Conservation (phyloP, 495 filamentous ascomycete species). For the Jackrogersella multiformis region DNA sequence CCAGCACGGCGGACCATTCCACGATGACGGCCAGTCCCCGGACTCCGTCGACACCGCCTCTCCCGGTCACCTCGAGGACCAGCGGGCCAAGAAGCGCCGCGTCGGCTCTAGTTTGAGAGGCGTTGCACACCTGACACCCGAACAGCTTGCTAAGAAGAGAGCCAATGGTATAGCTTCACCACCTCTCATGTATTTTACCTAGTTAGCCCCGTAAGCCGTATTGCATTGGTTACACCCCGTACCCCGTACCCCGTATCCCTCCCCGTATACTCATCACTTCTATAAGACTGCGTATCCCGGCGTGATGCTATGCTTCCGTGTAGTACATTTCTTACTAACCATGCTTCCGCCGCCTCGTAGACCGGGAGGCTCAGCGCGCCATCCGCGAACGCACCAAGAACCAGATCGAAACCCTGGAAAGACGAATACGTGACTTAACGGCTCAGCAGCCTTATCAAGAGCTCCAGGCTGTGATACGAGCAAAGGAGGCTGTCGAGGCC, state of each 20-base stretch:
- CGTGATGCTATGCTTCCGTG: background rate
- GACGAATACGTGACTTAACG: constrained; percentile 55
- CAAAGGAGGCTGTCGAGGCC: constrained; percentile 73
- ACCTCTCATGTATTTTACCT: background rate
- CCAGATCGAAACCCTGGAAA: constrained; percentile 72
- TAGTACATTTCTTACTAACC: constrained; percentile 7
- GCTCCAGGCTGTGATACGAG: constrained; percentile 71
- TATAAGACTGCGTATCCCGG: background rate
- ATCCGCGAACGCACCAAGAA: constrained; percentile 80
- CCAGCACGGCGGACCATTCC: constrained; percentile 27
- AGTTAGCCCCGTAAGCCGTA: constrained; percentile 14
- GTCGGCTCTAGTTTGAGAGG: constrained; percentile 60
- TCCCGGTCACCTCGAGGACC: constrained; percentile 36
- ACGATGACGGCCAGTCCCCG: constrained; percentile 30
- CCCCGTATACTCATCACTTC: background rate
- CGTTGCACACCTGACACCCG: constrained; percentile 74
- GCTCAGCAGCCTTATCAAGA: constrained; percentile 82
- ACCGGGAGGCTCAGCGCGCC: constrained; percentile 84
- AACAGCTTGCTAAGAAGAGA: constrained; percentile 78
- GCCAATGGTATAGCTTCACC: constrained; percentile 67
- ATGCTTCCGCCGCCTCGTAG: constrained; percentile 31
- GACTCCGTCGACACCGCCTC: constrained; percentile 29
- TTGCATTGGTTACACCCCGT: constrained; percentile 4
- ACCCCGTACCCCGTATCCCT: too few species aligned
- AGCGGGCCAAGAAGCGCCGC: constrained; percentile 50